Conservation (phyloP, 768 basidiomycete species). For the Rickenella mellea region DNA sequence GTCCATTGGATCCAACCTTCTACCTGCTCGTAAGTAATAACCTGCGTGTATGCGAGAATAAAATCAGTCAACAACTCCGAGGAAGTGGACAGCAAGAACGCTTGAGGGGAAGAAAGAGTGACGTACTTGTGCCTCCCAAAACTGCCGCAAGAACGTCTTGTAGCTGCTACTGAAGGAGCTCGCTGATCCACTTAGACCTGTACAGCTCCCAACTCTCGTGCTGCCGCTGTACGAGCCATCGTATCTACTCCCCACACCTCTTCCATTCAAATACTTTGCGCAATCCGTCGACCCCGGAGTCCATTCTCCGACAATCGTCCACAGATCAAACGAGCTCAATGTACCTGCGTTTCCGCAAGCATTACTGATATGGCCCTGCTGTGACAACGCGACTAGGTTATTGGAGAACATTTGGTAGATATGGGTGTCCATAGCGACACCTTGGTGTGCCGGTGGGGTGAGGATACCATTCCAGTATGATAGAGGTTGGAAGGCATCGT, state of each 20-base stretch:
- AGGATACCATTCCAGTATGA: constrained; percentile 61
- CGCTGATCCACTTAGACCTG: constrained; percentile 62
- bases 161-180: constrained; percentile 65
- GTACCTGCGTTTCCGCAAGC: constrained; percentile 42
- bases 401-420: constrained; percentile 68
- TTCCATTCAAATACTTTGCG: constrained; percentile 76
- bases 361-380: constrained; percentile 46
- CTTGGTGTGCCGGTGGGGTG: constrained; percentile 39
- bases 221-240: constrained; percentile 60
- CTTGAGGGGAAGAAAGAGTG: no score
- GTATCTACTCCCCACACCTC: constrained; percentile 53
- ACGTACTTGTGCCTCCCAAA: constrained; percentile 73
- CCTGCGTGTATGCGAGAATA: no score
- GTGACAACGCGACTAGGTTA: constrained; percentile 36
- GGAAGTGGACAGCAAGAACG: no score
- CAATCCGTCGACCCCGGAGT: constrained; percentile 71
- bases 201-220: constrained; percentile 62
- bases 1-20: constrained; percentile 77
- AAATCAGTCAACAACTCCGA: no score
- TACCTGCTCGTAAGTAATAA: constrained; percentile 58
- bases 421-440: constrained; percentile 75
- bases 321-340: constrained; percentile 50
- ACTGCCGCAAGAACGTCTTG: constrained; percentile 73
- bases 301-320: constrained; percentile 88
- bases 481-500: constrained; percentile 74